Base-by-base conservation (phyloP, 2,329 filamentous ascomycete genomes). In the Plenodomus lindquistii region DNA sequence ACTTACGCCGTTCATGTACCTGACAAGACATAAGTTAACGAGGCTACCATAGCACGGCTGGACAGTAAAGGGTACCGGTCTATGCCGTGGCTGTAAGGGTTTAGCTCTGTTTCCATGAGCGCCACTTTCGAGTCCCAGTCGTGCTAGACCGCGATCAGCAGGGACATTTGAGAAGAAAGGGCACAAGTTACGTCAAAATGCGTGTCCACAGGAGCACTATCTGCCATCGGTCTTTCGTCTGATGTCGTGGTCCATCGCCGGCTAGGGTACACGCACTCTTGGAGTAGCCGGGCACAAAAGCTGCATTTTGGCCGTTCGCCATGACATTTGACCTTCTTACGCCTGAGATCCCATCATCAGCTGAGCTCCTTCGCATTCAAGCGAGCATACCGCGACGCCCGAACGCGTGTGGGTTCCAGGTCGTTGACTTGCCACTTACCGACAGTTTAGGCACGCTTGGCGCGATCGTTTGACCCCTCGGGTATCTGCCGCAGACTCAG, bases 271-370 rank as follows among this genome's bases (percentile, higher is more conserved):
- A 50, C 42, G 19, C 46, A 50, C 18, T 40, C 19, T 35, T 50
- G 46, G 15, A 43, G 40, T 13, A 50, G 37, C 21, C 46, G 37
- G 18, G 36, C 42, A 31, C 46, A 50, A 41, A 50, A 50, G 21
- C 46, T 41, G 40, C 46, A 50, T 17, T 37, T 16, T 8, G 46
- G 46, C 18, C 40, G 46, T 37, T 50, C 41, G 37, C 46, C 46
- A 44, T 50, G 24, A 20, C 46, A 50, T 45, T 50, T 50, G n/a
- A 50, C 46, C 29, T 50, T 50, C 36, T 50, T 50, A 20, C 46
- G 13, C 19, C 46, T 50, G 31, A 16, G n/a, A 17, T n/a, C 2
- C 4, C n/a, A 8, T 27, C 8, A 37, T 37, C 6, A 45, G 37
- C 29, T 24, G 19, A 20, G 16, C 4, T 35, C n/a, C 2, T 35